Evolutionary conservation across 768 basidiomycete species (phyloP), one percentile per base, ranked within the genome.

Genomic region (Flagelloscypha sp.): DNA sequence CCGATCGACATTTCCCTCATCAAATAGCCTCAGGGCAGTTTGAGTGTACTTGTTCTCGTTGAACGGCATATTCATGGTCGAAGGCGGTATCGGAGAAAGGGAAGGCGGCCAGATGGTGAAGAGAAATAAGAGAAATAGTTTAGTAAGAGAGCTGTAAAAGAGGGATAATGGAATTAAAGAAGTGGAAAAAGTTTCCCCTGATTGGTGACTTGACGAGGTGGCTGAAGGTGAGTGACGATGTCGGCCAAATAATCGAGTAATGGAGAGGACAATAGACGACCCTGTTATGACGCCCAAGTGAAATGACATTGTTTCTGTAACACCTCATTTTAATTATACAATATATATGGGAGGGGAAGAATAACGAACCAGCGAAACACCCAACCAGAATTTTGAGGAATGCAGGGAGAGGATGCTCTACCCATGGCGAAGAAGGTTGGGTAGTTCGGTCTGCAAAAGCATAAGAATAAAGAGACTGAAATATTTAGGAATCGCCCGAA

Each of bases 71-170:
- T 57, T 50, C 35, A 43, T 47, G 47, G 39, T 30, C 39, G 48
- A 51, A 40, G 41, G 45, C 28, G 41, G 40, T 27, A 48, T n/a
- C 9, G 53, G 29, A 18, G 40, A 31, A 5, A 59, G 49, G 0
- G 67, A 64, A 0, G 82, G 78, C 5, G 70, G 68, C 86, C 86
- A 89, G 40, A 89, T 78, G 1, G 86, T 78, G 17, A 90, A 68
- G 3, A 86, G 66, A 47, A 84, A 76, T n/a, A 90, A 68, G 5
- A 90, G 68, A 50, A 89, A 87, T 12, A 85, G 68, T 50, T 89
- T 90, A 5, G 81, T 85, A 15, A 88, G 57, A 2, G 86, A 90
- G 0, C 86, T 86, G 49, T 89, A 89, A 52, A 88, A 68, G 5
- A 89, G 62, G 9, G 76, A 76, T n/a, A 90, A 65, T 3, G 87